Conservation (phyloP, 495 filamentous ascomycete species). For the Rostrohypoxylon terebratum region DNA sequence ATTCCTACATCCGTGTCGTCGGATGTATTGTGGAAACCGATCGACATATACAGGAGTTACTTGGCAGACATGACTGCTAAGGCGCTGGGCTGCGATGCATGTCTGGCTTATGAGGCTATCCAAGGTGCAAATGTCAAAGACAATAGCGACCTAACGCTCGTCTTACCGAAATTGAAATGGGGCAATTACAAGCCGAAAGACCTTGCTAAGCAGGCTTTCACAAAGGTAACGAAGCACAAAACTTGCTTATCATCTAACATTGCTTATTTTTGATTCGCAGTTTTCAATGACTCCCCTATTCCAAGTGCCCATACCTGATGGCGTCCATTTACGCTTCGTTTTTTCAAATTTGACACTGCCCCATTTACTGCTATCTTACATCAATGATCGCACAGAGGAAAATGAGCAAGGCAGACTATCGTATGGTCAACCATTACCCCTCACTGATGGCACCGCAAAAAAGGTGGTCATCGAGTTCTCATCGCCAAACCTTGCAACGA, state of each 20-base stretch:
- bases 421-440: not conserved
- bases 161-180: constrained; percentile 14
- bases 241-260: not conserved
- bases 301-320: constrained; percentile 3
- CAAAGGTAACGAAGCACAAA: not conserved
- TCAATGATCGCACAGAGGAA: constrained; percentile 4
- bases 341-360: constrained; percentile 6
- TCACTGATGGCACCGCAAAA: not conserved
- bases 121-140: not conserved
- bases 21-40: not conserved
- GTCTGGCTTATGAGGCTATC: constrained; percentile 13
- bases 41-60: constrained; percentile 6
- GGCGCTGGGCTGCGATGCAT: not conserved
- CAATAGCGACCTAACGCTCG: constrained; percentile 9
- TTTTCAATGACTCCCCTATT: constrained; percentile 3
- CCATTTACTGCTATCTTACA: not conserved
- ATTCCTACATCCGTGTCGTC: not conserved
- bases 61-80: not conserved
- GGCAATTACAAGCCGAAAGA: not conserved
- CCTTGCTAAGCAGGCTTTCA: constrained; percentile 4
- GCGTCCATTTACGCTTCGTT: constrained; percentile 4
- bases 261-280: not conserved
- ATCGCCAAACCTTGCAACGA: constrained; percentile 3
- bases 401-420: not conserved
- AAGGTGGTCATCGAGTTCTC: constrained; percentile 9